phyloP scores from a whole-genome alignment of 2,329 filamentous ascomycete genomes.

The Cladophialophora bantiana region DNA sequence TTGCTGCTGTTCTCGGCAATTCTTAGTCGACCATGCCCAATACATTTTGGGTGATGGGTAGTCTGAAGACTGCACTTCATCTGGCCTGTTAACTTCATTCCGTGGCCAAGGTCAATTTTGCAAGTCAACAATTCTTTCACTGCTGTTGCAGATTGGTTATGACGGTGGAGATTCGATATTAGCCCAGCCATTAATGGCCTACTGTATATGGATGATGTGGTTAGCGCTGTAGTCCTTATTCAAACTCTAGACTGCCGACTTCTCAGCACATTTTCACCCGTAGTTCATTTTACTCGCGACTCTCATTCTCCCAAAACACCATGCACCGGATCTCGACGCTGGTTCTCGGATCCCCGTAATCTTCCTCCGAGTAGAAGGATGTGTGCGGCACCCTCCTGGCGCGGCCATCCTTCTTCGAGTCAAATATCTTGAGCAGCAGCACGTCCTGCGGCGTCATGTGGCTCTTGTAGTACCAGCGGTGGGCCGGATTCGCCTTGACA shows the following conservation, averaged over 20 bases:
- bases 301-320: slow-evolving; percentile 30
- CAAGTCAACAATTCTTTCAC: too few relatives aligned
- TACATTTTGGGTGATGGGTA: neutral
- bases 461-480: slow-evolving; percentile 61
- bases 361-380: slow-evolving; percentile 59
- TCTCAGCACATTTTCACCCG: neutral
- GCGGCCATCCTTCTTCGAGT: slow-evolving; percentile 61
- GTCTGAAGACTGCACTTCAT: neutral
- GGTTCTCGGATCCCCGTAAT: slow-evolving; percentile 52
- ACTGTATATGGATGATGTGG: too few relatives aligned
- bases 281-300: neutral
- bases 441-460: slow-evolving; percentile 61
- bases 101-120: too few relatives aligned
- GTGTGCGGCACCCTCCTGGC: slow-evolving; percentile 60
- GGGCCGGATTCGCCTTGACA: slow-evolving; percentile 49
- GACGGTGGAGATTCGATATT: too few relatives aligned
- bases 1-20: neutral
- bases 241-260: too few relatives aligned
- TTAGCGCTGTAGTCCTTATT: too few relatives aligned
- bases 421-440: slow-evolving; percentile 67
- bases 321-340: slow-evolving; percentile 62
- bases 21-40: neutral
- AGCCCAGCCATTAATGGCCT: too few relatives aligned
- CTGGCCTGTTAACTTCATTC: neutral
- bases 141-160: too few relatives aligned